These are phyloP conservation scores for Alternaria rosae DNA, from an alignment of 2,329 filamentous ascomycete species.

Conservation along the genomic window DNA sequence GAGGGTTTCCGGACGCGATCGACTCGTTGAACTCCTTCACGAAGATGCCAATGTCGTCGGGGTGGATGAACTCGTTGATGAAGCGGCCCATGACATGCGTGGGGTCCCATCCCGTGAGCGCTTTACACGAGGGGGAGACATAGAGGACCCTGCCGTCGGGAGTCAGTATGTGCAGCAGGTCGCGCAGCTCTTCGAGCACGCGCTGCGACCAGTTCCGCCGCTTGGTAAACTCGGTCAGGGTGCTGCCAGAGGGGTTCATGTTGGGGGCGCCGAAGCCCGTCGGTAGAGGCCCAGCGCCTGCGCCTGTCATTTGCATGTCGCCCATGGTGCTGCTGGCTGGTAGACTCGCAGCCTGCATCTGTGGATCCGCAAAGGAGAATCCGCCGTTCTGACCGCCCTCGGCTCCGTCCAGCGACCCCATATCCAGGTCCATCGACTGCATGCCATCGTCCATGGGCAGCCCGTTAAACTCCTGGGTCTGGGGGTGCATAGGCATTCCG, in stretches of 20 bases:
- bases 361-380: conserved; percentile 35
- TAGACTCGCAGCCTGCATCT: conserved; percentile 36
- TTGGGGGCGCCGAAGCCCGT: conserved; percentile 60
- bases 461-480: conserved; percentile 32
- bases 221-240: conserved; percentile 71
- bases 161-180: conserved; percentile 87
- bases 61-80: conserved; percentile 83
- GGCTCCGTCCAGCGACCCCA: conserved; percentile 48
- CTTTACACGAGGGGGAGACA: conserved; percentile 78
- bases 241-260: conserved; percentile 58
- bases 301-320: conserved; percentile 51
- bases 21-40: conserved; percentile 88
- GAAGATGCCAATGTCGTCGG: conserved; percentile 83
- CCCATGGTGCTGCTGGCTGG: conserved; percentile 34
- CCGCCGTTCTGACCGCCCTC: conserved; percentile 25
- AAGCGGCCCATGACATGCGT: conserved; percentile 76
- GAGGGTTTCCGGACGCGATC: conserved; percentile 78
- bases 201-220: conserved; percentile 83
- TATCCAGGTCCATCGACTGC: conserved; percentile 52
- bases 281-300: conserved; percentile 63
- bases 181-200: conserved; percentile 87
- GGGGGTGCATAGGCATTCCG: conserved; percentile 36
- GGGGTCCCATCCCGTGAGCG: conserved; percentile 76
- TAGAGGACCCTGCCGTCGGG: conserved; percentile 84
- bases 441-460: conserved; percentile 56